These are phyloP conservation scores for Xylaria sp. DNA, from an alignment of 2,329 filamentous ascomycete genomes.

Conservation along the genomic window DNA sequence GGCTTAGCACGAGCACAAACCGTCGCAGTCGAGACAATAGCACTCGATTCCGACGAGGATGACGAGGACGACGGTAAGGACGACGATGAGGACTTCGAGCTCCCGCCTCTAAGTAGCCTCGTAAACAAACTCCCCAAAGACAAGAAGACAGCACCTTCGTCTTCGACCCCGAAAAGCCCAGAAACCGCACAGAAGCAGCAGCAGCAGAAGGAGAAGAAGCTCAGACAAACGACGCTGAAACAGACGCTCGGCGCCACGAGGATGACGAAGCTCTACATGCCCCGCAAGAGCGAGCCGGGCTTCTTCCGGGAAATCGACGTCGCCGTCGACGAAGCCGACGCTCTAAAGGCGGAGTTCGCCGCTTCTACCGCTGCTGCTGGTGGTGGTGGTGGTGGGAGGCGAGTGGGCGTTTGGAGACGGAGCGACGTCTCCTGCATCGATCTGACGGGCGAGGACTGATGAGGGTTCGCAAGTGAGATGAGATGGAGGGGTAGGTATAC, in stretches of 20 bases:
- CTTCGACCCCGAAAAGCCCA: not conserved
- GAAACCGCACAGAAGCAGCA: not conserved
- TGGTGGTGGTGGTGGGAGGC: not conserved
- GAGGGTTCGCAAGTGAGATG: too few species aligned
- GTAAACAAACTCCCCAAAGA: slow-evolving; percentile 15
- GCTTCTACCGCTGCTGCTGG: not conserved
- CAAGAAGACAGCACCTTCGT: not conserved
- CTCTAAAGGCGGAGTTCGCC: slow-evolving; percentile 24
- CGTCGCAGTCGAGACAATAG: slow-evolving; percentile 33
- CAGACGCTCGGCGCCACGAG: slow-evolving; percentile 29
- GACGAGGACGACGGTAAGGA: slow-evolving; percentile 14
- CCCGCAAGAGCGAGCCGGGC: slow-evolving; percentile 51
- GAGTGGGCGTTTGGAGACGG: slow-evolving; percentile 42
- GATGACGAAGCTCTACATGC: slow-evolving; percentile 54
- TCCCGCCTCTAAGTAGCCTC: slow-evolving; percentile 43
- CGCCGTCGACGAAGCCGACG: slow-evolving; percentile 45
- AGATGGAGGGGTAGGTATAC: not conserved
- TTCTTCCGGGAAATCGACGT: slow-evolving; percentile 54
- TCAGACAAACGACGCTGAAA: slow-evolving; percentile 36
- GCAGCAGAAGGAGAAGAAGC: slow-evolving; percentile 33
- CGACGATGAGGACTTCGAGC: slow-evolving; percentile 37
- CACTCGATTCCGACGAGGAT: slow-evolving; percentile 39
- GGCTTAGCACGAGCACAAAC: slow-evolving; percentile 41
- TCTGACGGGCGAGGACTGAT: slow-evolving; percentile 45
- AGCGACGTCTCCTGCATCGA: slow-evolving; percentile 49